Base-by-base conservation (phyloP, 495 filamentous ascomycete species). In the Parmelia sp. region DNA sequence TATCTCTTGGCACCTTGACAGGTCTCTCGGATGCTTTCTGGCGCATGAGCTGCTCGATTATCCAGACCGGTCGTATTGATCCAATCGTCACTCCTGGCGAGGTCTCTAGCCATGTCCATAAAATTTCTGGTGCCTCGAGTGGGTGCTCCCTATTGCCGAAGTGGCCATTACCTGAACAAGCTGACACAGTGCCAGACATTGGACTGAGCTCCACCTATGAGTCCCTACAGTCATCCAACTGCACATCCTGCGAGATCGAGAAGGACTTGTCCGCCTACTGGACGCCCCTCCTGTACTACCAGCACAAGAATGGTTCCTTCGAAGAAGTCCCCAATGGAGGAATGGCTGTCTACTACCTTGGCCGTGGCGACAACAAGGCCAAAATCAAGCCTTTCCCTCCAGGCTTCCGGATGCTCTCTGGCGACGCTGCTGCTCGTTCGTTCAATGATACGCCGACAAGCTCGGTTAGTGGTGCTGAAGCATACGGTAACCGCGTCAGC, bases 241-340 rank as follows among this genome's bases (percentile, higher is more conserved):
- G 87, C 70, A 88, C 85, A 4, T 86, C 84, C 14, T 90, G 88
- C 68, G 77, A 78, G 65, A 83, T 88, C 36, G 73, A 74, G 21
- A 74, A 85, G 71, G 88, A 90, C 73, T 86, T 79, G 66, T 90
- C 87, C 31, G 83, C 79, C 9, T 90, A 90, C 73, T 90, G 87
- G 87, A 81, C 80, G 42, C 88, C 88, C 0, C 73, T 72, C 11
- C 66, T 90, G 23, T 90, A 88, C 69, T 90, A 89, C 71, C 73
- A 81, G 56, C 79, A 87, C 47, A 69, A 68, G 19, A 73, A 80
- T 60, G 77, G 77, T 25, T 69, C 68, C 37, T 74, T 77, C 61
- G 67, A 73, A 58, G 75, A 79, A 49, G 77, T 80, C 17, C 72
- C 71, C n/a, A 74, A 76, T 63, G 58, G 65, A 33, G 76, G 77